Evolutionary conservation across 306 rosid genomes (phyloP), one percentile per base, ranked within the genome.

Genomic region (Trifolium dubium): DNA sequence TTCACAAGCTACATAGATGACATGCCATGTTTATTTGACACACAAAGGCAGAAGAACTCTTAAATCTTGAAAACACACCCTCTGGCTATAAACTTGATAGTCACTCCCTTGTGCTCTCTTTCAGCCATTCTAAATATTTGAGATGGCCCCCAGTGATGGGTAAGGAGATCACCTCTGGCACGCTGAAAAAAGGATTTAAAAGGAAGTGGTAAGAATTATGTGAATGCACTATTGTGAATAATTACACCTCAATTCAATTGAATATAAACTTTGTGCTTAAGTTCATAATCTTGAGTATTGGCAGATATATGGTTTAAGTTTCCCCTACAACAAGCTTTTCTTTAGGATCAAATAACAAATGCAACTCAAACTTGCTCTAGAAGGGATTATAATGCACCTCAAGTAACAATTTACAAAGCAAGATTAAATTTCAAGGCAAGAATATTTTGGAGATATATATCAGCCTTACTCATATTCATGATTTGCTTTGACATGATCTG

Each of bases 161-260:
- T 53, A 94, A 83, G 65, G 97, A 87, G 30, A 94, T 92, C 55
- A 94, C 99, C 85, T 94, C 99, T 2, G 99, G 99, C 59, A 90
- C 94, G 9, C 99, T 94, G 91, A 43, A 77, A 47, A 69, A 34
- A 23, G 62, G 76, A n/a, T n/a, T n/a, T 70, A 82, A 69, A 56
- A 66, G 58, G 71, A 55, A 32, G 28, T 51, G 71, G 50, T 77
- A 53, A 72, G 54, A 58, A 55, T 67, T 40, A 56, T 37, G 61
- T 7, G 53, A 54, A 64, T 54, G 28, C 63, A 9, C 10, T 39
- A 10, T 65, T 69, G 61, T 71, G 67, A 23, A 40, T 4, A 10
- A 8, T 41, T 68, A 47, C 66, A 32, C 35, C 32, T 9, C 34
- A 60, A 51, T 50, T 67, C 61, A 63, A 64, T 63, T 55, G 68